A percentile compares a stretch with the other conserved stretches of the same genome.
Conservation (phyloP, 345 rosid species). For the Salix suchowensis region DNA sequence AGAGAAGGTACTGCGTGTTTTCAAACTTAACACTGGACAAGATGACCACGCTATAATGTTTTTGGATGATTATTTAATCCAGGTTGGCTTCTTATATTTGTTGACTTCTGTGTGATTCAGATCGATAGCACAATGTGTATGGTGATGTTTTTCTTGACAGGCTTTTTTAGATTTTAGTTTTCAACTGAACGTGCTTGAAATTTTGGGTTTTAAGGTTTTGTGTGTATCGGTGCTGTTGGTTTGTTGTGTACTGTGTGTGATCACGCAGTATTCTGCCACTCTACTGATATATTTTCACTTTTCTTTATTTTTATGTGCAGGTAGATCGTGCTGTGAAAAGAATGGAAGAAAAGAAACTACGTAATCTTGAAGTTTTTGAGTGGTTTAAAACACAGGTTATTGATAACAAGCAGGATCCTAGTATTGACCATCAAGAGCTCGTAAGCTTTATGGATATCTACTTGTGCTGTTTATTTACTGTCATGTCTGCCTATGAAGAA, state of each 20-base stretch:
- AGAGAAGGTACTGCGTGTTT: conserved; percentile 66
- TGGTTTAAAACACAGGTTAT: conserved; percentile 79
- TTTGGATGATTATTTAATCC: conserved; percentile 70
- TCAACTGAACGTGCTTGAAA: not conserved
- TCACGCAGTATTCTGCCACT: not conserved
- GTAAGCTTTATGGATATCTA: conserved; percentile 43
- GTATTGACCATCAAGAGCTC: conserved; percentile 67
- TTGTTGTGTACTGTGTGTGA: not conserved
- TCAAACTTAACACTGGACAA: conserved; percentile 81
- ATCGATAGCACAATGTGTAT: not conserved
- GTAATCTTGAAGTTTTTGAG: conserved; percentile 50
- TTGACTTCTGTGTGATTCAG: not conserved
- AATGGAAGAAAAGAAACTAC: conserved; percentile 62
- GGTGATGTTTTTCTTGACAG: not conserved
- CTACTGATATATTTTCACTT: conserved; percentile 5
- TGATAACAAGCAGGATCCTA: conserved; percentile 65
- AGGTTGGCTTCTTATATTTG: conserved; percentile 37
- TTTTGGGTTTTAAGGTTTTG: not conserved
- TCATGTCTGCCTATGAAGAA: not conserved
- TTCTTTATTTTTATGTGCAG: conserved; percentile 27
- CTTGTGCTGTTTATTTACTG: not conserved
- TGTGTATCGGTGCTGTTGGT: not conserved
- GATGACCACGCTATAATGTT: conserved; percentile 90
- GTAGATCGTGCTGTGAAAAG: conserved; percentile 50
- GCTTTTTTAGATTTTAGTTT: not conserved